Percentiles rank a stretch among this genome's conserved stretches.
phyloP scores from a whole-genome alignment of 805 yeast genomes.

The Yamadazyma endophytica region DNA sequence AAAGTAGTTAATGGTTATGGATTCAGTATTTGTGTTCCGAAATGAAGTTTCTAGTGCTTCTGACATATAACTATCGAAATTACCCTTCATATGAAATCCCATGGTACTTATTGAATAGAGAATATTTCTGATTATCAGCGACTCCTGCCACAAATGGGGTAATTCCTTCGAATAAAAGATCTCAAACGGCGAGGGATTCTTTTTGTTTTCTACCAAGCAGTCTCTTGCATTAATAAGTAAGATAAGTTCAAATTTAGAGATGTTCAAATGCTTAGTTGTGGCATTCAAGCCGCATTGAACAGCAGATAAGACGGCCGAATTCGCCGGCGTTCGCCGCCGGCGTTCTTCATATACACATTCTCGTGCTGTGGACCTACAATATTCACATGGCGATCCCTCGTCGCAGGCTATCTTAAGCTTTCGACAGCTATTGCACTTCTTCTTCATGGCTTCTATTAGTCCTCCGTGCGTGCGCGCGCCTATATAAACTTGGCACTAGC shows the following conservation, averaged over 20 bases:
- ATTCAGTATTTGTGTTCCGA: too few species aligned
- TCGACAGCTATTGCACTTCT: slow-evolving; percentile 6
- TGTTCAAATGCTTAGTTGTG: too few species aligned
- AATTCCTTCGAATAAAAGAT: slow-evolving; percentile 1
- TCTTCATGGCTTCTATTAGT: too few species aligned
- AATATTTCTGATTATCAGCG: not conserved
- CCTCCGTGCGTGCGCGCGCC: too few species aligned
- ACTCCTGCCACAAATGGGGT: slow-evolving; percentile 3
- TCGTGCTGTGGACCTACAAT: slow-evolving; percentile 4
- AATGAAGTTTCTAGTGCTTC: too few species aligned
- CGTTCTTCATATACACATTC: slow-evolving; percentile 6
- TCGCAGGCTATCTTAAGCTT: slow-evolving; percentile 7
- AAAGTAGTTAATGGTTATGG: too few species aligned
- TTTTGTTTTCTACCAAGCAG: too few species aligned
- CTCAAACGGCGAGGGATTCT: slow-evolving; percentile 2
- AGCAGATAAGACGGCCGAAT: too few species aligned
- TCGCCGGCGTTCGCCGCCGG: not conserved
- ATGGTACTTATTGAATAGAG: not conserved
- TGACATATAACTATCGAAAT: too few species aligned
- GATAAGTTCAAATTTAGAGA: not conserved
- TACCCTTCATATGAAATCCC: not conserved
- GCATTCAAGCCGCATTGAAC: too few species aligned
- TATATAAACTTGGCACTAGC: not conserved
- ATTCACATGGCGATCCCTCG: slow-evolving; percentile 6
- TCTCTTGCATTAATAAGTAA: not conserved